Evolutionary conservation across 805 yeast genomes (phyloP).

Genomic region (Allodekkera sacchari): DNA sequence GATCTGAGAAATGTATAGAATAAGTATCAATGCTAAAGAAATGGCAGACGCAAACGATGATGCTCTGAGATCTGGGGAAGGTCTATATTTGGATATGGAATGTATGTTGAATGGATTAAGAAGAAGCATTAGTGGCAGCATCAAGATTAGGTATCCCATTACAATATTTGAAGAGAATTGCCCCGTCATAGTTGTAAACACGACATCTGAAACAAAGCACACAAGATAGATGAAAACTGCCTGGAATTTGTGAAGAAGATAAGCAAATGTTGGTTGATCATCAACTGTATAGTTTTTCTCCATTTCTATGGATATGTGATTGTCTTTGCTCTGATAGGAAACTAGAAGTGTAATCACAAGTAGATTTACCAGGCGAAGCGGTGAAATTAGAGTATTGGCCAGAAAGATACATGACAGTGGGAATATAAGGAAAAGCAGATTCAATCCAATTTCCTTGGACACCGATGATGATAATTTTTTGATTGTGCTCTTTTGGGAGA

Average conservation of each 20-base stretch:
- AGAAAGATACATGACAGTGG: conserved; percentile 15
- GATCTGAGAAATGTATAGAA: conserved; percentile 9
- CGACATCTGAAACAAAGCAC: conserved; percentile 11
- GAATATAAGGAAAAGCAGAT: no score
- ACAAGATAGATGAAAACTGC: conserved; percentile 9
- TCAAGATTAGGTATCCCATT: conserved; percentile 13
- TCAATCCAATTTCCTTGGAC: no score
- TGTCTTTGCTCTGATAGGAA: conserved; percentile 4
- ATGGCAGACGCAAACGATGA: conserved; percentile 7
- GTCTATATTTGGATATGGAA: neutral
- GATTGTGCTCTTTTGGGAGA: neutral
- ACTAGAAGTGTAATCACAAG: conserved; percentile 15
- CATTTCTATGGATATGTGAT: conserved; percentile 12
- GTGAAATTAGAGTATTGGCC: conserved; percentile 17
- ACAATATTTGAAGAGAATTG: conserved; percentile 1
- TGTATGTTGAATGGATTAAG: conserved; percentile 8
- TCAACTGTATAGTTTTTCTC: conserved; percentile 13
- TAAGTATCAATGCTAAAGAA: conserved; percentile 5
- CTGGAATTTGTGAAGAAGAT: conserved; percentile 12
- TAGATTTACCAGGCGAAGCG: conserved; percentile 20
- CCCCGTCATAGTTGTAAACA: neutral
- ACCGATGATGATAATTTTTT: neutral
- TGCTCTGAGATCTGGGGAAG: conserved; percentile 7
- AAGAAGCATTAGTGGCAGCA: conserved; percentile 15
- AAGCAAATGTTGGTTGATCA: conserved; percentile 3